Evolutionary conservation across 78 protist genomes (phyloP), one percentile per base, ranked within the genome.

Genomic region (Dictyostelium intermedium): DNA sequence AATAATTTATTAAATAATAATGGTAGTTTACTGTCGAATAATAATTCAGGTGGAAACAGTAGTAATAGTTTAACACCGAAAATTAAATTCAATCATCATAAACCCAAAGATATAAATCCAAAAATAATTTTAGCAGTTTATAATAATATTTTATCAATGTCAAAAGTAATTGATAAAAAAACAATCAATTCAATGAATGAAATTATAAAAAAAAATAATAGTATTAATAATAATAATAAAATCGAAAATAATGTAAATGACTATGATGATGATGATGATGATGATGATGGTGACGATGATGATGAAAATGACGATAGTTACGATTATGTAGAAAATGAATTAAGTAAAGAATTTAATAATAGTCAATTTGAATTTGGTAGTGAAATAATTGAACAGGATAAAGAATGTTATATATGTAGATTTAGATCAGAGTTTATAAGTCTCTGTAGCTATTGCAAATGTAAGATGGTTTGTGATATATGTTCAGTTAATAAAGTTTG

Each of bases 71-170:
- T 66, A 25, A 27, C 25, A 27, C 34, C 74, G 27, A 72, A 72
- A 30, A 72, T 30, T 18, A 72, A 27, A 72, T 72, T 72, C 7
- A 77, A 41, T 43, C 35, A 41, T 77, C 82, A 77, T 43, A 77
- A 8, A 77, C 82, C 82, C 18, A 77, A 41, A n/a, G 82, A 43
- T 41, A 77, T 77, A 5, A 35, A 43, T 39, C 63, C 63, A 32
- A 43, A 77, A 9, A 41, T 43, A 23, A 25, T 77, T 35, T 77
- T 77, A n/a, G 50, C 82, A 41, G 16, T 77, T 35, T 77, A 77
- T 43, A 35, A 77, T 34, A 77, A 77, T 43, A 72, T 72, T 72
- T 72, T 72, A 72, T 72, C 79, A 72, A 72, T 32, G 43, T 72
- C 79, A 13, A 72, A 72, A 72, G 32, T 66, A 10, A 32, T 72